phyloP scores from a whole-genome alignment of 2,329 filamentous ascomycete genomes.

The Peltaster fructicola region DNA sequence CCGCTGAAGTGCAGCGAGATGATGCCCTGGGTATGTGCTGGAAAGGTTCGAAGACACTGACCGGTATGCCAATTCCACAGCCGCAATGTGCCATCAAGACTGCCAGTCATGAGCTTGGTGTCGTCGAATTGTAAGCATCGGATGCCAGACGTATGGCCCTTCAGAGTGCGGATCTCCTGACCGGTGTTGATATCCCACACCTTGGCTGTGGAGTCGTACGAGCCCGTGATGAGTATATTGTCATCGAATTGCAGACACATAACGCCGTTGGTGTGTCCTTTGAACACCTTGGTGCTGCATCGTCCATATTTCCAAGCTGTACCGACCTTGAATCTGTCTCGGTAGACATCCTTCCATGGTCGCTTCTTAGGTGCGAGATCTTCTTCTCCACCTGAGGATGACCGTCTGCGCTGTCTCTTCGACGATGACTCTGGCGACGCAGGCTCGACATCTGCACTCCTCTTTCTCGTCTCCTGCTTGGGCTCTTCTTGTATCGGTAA shows the following conservation, averaged over 20 bases:
- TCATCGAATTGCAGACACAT: conserved; percentile 72
- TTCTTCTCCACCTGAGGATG: conserved; percentile 5
- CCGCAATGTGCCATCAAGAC: conserved; percentile 70
- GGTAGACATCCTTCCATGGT: conserved; percentile 95
- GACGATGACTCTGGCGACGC: conserved; percentile 10
- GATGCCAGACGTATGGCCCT: conserved; percentile 67
- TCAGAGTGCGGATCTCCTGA: conserved; percentile 66
- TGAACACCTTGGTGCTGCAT: conserved; percentile 67
- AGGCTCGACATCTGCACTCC: conserved; percentile 7
- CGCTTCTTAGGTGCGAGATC: conserved; percentile 37
- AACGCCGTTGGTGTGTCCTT: conserved; percentile 74
- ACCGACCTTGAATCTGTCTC: conserved; percentile 85
- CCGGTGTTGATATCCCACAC: conserved; percentile 91
- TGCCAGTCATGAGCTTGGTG: conserved; percentile 75
- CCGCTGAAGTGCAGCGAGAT: conserved; percentile 77
- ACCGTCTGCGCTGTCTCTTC: conserved; percentile 10
- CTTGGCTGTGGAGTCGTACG: conserved; percentile 87
- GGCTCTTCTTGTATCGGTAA: too few relatives aligned
- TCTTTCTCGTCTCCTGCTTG: conserved; percentile 1
- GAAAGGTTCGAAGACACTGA: conserved; percentile 63
- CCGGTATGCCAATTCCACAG: conserved; percentile 97
- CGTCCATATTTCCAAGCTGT: conserved; percentile 96
- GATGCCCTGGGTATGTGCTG: conserved; percentile 64
- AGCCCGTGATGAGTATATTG: conserved; percentile 79
- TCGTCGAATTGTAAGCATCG: conserved; percentile 87